These are phyloP conservation scores for Boletus subcaerulescens DNA, from an alignment of 768 basidiomycete species.

Conservation along the genomic window DNA sequence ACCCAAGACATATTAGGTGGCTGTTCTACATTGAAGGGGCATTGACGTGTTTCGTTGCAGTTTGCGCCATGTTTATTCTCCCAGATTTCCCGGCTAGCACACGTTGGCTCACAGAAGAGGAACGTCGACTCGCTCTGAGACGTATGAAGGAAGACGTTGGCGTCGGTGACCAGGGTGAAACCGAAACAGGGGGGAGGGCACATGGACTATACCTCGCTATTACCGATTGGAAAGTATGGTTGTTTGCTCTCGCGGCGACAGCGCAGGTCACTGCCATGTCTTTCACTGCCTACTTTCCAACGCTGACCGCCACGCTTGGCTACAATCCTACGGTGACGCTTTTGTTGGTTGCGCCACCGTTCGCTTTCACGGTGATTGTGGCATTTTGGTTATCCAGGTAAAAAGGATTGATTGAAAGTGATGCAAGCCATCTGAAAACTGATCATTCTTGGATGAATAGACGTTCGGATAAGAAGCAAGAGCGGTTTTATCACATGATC, in stretches of 20 bases:
- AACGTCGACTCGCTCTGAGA: conserved; percentile 46
- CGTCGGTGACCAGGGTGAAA: conserved; percentile 51
- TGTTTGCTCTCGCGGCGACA: conserved; percentile 54
- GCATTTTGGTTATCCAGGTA: conserved; percentile 54
- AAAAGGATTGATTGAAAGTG: background rate
- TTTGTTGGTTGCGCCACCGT: conserved; percentile 76
- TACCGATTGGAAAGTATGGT: conserved; percentile 81
- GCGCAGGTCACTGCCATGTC: conserved; percentile 48
- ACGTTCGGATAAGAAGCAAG: conserved; percentile 66
- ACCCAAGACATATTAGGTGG: conserved; percentile 37
- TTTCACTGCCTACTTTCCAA: conserved; percentile 84
- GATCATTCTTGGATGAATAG: conserved; percentile 27
- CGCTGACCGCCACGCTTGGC: conserved; percentile 70
- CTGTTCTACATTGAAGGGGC: conserved; percentile 48
- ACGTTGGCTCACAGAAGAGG: conserved; percentile 35
- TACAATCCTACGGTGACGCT: conserved; percentile 61
- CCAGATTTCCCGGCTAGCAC: conserved; percentile 46
- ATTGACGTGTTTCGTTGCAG: conserved; percentile 43
- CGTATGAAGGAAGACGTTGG: conserved; percentile 67
- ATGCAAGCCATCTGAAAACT: background rate
- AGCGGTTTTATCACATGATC: conserved; percentile 71
- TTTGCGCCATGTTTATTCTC: conserved; percentile 44
- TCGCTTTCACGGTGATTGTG: conserved; percentile 54
- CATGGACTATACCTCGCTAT: conserved; percentile 60
- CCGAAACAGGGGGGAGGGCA: conserved; percentile 36